Evolutionary conservation across 306 rosid species (phyloP), one percentile per base, ranked within the genome.

Genomic region (Geum urbanum): DNA sequence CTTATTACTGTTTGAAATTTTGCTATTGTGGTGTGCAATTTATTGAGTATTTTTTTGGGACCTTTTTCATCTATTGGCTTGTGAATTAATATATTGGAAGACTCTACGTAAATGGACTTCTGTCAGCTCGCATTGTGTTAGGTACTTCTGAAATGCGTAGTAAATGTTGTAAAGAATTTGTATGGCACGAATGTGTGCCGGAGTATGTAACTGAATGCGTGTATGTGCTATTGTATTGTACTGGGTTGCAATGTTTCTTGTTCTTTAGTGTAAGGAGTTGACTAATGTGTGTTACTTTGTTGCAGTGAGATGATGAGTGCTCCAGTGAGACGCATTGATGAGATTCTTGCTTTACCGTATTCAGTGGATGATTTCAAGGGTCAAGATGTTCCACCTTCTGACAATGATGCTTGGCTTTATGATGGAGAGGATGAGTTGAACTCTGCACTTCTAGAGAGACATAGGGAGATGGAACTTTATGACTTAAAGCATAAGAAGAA

Each of bases 301-400:
- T 78, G 79, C 91, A 95, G 99, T 72, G 95, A 89, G 67, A 72
- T 87, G 83, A 76, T 89, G 89, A 86, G 82, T 73, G 88, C 92
- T 72, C 99, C 99, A 37, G 91, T 95, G 52, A 89, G 82, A 71
- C 91, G 96, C 69, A 84, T 91, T 39, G 92, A 95, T 84, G 99
- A 89, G 79, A 81, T 95, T 83, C 95, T 87, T 70, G 83, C 91
- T 66, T 66, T 86, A 59, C 85, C 87, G 5, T 60, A 84, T 75
- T 87, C 95, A 2, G 86, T 63, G 12, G 88, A 91, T 53, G 86
- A 83, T 74, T 87, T 91, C 69, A 83, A 68, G 76, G 74, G 67
- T 70, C 88, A 63, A 57, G 90, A 82, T 48, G 80, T 89, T 74
- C 91, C 92, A 74, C 92, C 96, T 49, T 87, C 95, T 76, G 96